Conservation (phyloP, 2,329 filamentous ascomycete genomes). For the Lecanosticta acicola region DNA sequence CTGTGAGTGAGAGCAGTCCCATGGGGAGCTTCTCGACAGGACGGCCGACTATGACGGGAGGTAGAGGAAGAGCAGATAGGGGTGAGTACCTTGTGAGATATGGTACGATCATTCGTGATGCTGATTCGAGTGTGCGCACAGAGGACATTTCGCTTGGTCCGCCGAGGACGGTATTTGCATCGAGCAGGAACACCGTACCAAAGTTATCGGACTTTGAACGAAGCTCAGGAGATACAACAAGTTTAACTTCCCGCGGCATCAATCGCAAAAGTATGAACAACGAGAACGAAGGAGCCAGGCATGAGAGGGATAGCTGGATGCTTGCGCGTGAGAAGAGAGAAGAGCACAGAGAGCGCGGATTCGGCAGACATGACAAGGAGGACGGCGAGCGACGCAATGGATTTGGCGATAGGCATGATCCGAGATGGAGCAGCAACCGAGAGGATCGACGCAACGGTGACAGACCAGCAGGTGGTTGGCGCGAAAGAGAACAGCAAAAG, state of each 20-base stretch:
- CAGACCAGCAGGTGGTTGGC: constrained; percentile 53
- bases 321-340: constrained; percentile 61
- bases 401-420: constrained; percentile 63
- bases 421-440: constrained; percentile 47
- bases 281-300: constrained; percentile 34
- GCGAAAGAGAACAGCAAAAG: constrained; percentile 37
- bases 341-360: constrained; percentile 31
- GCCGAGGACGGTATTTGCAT: constrained; percentile 76
- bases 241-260: constrained; percentile 37
- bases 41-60: constrained; percentile 22
- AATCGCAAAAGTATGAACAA: constrained; percentile 37
- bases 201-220: constrained; percentile 31
- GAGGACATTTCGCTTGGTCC: constrained; percentile 85
- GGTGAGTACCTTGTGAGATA: constrained; percentile 19
- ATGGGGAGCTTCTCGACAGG: constrained; percentile 36
- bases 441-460: constrained; percentile 39
- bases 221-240: constrained; percentile 28
- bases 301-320: constrained; percentile 67
- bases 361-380: constrained; percentile 33
- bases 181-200: constrained; percentile 53
- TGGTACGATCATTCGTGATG: not conserved
- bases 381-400: constrained; percentile 58
- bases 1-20: constrained; percentile 20
- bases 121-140: constrained; percentile 28
- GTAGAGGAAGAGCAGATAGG: constrained; percentile 15